phyloP scores from a whole-genome alignment of 2,329 filamentous ascomycete genomes.

The Chalara sp. region DNA sequence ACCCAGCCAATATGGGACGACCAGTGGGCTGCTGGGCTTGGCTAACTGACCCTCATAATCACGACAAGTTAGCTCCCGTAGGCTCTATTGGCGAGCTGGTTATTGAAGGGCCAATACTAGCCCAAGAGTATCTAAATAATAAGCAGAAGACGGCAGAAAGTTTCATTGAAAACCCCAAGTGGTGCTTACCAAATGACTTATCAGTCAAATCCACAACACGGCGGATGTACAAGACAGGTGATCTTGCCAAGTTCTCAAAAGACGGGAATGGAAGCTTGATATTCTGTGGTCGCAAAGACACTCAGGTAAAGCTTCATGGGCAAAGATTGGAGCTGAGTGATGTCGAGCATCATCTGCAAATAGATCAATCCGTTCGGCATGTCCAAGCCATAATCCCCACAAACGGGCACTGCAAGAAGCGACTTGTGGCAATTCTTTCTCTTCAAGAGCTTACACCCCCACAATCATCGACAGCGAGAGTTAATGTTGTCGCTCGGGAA shows the following conservation, averaged over 20 bases:
- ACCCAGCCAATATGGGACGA: neutral
- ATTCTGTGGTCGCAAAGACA: neutral
- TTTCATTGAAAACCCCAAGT: neutral
- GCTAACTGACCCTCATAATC: neutral
- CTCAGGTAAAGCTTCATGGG: neutral
- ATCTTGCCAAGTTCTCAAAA: neutral
- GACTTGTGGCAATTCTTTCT: neutral
- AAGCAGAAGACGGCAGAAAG: neutral
- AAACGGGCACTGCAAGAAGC: neutral
- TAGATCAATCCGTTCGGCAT: neutral
- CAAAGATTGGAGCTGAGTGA: neutral
- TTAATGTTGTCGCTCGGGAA: neutral
- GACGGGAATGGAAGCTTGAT: neutral
- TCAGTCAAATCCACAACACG: neutral
- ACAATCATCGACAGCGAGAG: neutral
- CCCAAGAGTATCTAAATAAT: neutral
- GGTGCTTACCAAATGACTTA: too few species aligned
- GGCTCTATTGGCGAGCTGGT: neutral
- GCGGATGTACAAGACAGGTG: neutral
- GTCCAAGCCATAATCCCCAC: neutral
- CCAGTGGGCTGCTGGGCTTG: neutral
- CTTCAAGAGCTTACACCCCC: neutral
- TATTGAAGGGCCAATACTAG: neutral
- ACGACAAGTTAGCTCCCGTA: neutral
- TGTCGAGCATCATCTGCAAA: neutral